Percentiles rank a stretch among this genome's conserved stretches.
These are phyloP conservation scores for Lactarius akahatsu DNA, from an alignment of 768 basidiomycete species.

Conservation along the genomic window DNA sequence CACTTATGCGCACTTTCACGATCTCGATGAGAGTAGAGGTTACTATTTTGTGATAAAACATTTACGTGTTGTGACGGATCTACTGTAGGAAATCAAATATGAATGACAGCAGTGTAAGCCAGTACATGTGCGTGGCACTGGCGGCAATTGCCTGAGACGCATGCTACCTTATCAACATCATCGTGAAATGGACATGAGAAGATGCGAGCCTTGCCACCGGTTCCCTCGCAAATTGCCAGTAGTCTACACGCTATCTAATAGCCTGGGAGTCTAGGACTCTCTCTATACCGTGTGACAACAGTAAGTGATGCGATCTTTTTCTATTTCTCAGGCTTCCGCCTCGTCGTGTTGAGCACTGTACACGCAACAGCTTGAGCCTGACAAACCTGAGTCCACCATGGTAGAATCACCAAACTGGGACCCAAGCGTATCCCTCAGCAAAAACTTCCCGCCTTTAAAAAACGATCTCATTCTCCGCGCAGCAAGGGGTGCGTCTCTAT, in stretches of 20 bases:
- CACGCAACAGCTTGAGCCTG: background rate
- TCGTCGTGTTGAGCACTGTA: background rate
- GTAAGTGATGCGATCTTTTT: background rate
- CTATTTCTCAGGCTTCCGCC: background rate
- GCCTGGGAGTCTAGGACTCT: too few relatives aligned
- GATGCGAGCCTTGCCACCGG: background rate
- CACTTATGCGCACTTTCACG: background rate
- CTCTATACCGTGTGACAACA: background rate
- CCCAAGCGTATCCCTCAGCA: conserved; percentile 14
- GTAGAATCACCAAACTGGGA: conserved; percentile 24
- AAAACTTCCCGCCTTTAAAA: conserved; percentile 65
- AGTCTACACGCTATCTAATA: too few relatives aligned
- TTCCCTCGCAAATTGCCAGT: background rate
- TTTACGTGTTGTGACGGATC: background rate
- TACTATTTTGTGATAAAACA: background rate
- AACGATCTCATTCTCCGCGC: conserved; percentile 92
- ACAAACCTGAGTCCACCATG: background rate
- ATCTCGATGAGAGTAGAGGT: background rate
- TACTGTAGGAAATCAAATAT: background rate
- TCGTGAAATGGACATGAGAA: background rate
- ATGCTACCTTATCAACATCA: too few relatives aligned
- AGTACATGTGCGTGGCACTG: background rate
- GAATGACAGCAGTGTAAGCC: background rate
- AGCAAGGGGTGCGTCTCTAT: conserved; percentile 59
- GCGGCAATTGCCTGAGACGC: too few relatives aligned